Evolutionary conservation across 1,284 basidiomycete genomes (phyloP), one percentile per base, ranked within the genome.

Genomic region (Stereum hirsutum): DNA sequence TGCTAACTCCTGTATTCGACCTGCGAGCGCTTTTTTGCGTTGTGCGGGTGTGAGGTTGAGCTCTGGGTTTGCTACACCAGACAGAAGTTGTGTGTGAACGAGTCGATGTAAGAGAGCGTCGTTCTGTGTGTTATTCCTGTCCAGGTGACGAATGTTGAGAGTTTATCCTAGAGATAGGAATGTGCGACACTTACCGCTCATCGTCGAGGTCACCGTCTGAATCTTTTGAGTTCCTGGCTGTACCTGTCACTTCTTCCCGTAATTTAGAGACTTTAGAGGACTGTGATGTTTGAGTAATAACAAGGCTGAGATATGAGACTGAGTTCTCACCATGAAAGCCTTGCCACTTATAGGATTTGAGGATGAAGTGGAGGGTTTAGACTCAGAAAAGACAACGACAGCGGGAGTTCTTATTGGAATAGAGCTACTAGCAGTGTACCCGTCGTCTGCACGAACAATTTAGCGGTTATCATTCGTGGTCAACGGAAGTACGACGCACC

Each of bases 231-330:
- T 49, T 50, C 41, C 47, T 49, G 6, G 45, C 49, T 15, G 44
- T 42, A 4, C 48, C 39, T 19, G 23, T 32, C 5, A 59, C 49
- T 24, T 69, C 66, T 39, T 64, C 52, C 10, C 68, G 67, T 34
- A 86, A 48, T 55, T 78, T 80, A 12, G 73, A 70, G 15, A 86
- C 73, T 63, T 82, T 88, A 17, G 86, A 84, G 2, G 87, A 89
- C 87, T 89, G 51, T 20, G 21, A 7, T 31, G 46, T 34, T 27
- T 5, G 39, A 41, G n/a, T 15, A 42, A 5, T 27, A 27, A 19
- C 14, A 43, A 34, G 39, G 30, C 8, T 48, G 45, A 21, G 19
- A 1, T n/a, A 40, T 32, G 14, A 49, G 15, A 17, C 6, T 10
- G 15, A 35, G 3, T 20, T 17, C 33, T 44, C 49, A 85, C 85